These are phyloP conservation scores for Barnettozyma wickerhamii DNA, from an alignment of 805 yeast species.

Conservation along the genomic window DNA sequence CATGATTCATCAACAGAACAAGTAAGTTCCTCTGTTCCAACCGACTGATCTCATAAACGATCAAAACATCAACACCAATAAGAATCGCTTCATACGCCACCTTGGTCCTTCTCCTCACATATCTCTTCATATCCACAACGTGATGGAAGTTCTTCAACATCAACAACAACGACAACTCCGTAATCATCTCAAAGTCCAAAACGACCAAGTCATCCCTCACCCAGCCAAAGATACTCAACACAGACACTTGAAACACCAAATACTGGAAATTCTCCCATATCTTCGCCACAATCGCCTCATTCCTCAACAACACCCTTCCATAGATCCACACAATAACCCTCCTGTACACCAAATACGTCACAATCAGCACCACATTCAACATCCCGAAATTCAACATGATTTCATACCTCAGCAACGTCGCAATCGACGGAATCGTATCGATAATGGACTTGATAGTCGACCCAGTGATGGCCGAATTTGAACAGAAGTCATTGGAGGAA, in stretches of 20 bases:
- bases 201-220: neutral
- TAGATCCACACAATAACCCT: neutral
- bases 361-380: neutral
- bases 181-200: neutral
- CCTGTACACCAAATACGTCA: neutral
- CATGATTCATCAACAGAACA: constrained; percentile 3
- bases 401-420: neutral
- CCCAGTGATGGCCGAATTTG: too few species aligned
- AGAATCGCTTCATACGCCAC: neutral
- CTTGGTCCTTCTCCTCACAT: neutral
- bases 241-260: neutral
- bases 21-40: neutral
- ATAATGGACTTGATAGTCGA: neutral
- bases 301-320: neutral
- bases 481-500: neutral
- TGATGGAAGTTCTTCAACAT: constrained; percentile 3
- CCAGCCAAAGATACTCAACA: neutral
- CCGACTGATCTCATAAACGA: constrained; percentile 1
- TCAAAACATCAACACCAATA: constrained; percentile 1
- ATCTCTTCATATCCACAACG: neutral
- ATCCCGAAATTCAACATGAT: neutral
- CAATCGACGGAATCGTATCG: neutral
- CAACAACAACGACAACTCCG: neutral
- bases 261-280: neutral
- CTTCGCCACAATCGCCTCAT: neutral